phyloP scores from a whole-genome alignment of 495 filamentous ascomycete genomes.

The Halenospora varia region DNA sequence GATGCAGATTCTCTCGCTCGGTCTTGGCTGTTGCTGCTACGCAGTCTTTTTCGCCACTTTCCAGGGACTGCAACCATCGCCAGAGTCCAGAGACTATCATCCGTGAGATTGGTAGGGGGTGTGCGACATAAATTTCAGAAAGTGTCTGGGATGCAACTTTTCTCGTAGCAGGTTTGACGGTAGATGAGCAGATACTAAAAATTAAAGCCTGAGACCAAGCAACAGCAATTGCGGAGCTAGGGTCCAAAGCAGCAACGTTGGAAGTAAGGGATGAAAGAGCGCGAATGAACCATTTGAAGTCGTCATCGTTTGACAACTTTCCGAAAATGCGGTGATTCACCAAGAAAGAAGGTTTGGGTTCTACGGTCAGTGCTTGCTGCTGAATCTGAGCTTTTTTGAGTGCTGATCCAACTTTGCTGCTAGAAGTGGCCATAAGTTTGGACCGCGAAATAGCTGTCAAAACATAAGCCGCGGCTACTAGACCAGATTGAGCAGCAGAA shows the following conservation, averaged over 20 bases:
- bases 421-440: conserved; percentile 40
- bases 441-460: conserved; percentile 55
- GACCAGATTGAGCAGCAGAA: conserved; percentile 69
- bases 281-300: conserved; percentile 70
- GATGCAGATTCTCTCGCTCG: conserved; percentile 51
- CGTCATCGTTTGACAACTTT: conserved; percentile 67
- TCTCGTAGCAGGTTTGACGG: conserved; percentile 52
- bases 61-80: conserved; percentile 68
- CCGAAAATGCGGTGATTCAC: conserved; percentile 79
- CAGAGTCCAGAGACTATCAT: conserved; percentile 70
- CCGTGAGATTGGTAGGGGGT: conserved; percentile 50
- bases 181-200: conserved; percentile 63
- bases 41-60: conserved; percentile 70
- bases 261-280: conserved; percentile 60
- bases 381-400: conserved; percentile 57
- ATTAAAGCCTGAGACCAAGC: conserved; percentile 82
- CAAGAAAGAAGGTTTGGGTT: conserved; percentile 78
- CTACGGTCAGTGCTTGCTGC: conserved; percentile 56
- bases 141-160: conserved; percentile 55
- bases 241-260: conserved; percentile 30
- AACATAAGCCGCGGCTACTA: conserved; percentile 69
- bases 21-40: conserved; percentile 66
- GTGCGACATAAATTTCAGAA: conserved; percentile 50
- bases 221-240: conserved; percentile 33
- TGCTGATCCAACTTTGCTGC: conserved; percentile 36